phyloP scores from a whole-genome alignment of 1,284 basidiomycete species.

The Pterulicium gracile region DNA sequence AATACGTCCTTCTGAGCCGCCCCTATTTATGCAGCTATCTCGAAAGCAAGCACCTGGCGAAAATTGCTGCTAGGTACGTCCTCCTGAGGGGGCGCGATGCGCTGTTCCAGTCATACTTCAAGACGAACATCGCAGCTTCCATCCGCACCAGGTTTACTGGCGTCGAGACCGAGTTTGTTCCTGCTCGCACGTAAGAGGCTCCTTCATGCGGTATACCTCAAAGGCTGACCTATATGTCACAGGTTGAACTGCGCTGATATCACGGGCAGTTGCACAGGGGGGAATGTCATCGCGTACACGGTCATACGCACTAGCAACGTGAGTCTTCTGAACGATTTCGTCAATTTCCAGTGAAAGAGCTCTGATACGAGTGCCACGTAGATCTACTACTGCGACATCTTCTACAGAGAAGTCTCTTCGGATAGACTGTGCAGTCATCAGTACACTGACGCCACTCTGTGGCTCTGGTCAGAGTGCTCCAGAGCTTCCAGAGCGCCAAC shows the following conservation, averaged over 20 bases:
- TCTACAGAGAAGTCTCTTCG: neutral
- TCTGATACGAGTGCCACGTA: too few species aligned
- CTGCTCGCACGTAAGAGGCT: neutral
- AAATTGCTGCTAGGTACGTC: neutral
- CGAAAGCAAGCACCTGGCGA: neutral
- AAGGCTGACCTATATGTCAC: neutral
- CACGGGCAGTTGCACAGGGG: neutral
- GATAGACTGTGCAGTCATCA: neutral
- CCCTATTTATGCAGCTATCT: neutral
- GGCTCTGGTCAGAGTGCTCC: too few species aligned
- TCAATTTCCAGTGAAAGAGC: too few species aligned
- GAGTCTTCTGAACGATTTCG: neutral
- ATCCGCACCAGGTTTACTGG: neutral
- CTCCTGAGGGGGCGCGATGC: neutral
- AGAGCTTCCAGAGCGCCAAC: too few species aligned
- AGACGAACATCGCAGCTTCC: neutral
- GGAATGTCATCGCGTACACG: neutral
- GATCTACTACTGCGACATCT: slow-evolving; percentile 4
- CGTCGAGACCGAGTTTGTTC: neutral
- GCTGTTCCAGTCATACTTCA: neutral
- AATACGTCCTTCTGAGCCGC: neutral
- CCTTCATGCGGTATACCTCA: too few species aligned
- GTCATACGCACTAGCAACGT: slow-evolving; percentile 1
- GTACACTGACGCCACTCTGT: too few species aligned
- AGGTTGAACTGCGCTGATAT: neutral